These are phyloP conservation scores for Leishmania guyanensis DNA, from an alignment of 208 protist species.

Conservation along the genomic window DNA sequence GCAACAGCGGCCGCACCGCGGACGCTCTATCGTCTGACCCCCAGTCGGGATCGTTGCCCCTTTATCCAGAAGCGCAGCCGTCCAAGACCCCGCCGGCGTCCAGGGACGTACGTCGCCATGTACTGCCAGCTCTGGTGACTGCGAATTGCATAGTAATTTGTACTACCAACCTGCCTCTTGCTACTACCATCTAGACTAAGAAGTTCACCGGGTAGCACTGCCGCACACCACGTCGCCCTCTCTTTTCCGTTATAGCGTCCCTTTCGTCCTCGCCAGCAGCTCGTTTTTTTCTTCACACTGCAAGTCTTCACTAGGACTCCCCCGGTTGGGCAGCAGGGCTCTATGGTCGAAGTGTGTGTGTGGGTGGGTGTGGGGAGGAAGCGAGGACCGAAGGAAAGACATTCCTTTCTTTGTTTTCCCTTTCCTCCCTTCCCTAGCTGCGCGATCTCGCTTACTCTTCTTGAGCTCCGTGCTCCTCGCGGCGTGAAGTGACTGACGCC, in stretches of 20 bases:
- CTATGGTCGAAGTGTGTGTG: neutral
- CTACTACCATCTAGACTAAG: neutral
- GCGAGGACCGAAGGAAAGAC: neutral
- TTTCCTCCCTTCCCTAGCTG: neutral
- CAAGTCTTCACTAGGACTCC: neutral
- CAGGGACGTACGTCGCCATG: neutral
- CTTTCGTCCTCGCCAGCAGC: neutral
- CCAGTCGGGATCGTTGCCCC: neutral
- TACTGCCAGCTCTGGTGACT: neutral
- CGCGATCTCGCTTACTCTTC: neutral
- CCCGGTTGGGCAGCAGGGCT: neutral
- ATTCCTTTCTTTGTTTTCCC: neutral
- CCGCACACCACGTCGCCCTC: neutral
- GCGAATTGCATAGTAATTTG: slow-evolving; percentile 5
- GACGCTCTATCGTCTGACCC: neutral
- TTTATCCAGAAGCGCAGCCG: neutral
- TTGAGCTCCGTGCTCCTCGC: neutral
- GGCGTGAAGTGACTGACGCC: neutral
- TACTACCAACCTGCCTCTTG: too few relatives aligned
- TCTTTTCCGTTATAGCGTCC: neutral
- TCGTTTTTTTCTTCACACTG: neutral
- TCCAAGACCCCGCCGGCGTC: neutral
- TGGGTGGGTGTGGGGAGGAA: neutral
- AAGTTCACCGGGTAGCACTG: neutral
- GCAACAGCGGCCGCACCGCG: neutral